Base-by-base conservation (phyloP, 805 yeast genomes). In the Diddensiella transvaalensis region DNA sequence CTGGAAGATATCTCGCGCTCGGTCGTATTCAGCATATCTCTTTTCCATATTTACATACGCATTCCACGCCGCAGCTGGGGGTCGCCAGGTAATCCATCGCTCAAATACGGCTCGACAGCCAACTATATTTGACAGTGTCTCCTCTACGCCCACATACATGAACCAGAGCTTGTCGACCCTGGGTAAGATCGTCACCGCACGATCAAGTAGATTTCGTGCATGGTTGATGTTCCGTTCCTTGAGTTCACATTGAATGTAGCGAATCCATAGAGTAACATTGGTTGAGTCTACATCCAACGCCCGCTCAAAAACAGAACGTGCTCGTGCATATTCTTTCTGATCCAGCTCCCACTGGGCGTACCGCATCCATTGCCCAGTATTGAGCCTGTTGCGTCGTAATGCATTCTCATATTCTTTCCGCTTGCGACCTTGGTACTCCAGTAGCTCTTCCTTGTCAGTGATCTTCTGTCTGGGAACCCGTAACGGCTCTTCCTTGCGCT, bases 291-390 rank as follows among this genome's bases (percentile, higher is more conserved):
- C 87, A 45, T 81, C 84, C 26, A 91, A 63, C 0, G 96, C 95
- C 44, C 98, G 73, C 64, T 91, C 99, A 67, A 85, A 85, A 3
- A 93, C 73, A 0, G 96, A 86, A 47, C 98, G 71, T 0, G 95
- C 96, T 19, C 97, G 72, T 17, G 78, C 73, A 51, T 78, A 73
- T 60, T 91, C 96, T 51, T 80, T 83, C 57, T 87, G 91, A 3
- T 84, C 85, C 3, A 82, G 64, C 65, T 91, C 99, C 78, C 89
- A 87, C 50, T 77, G 78, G 0, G 96, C 98, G 64, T 91, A 93
- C 48, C 96, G 72, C 62, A 87, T 74, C 96, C 98, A 93, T 62
- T 89, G 96, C 1, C 87, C 84, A 59, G 78, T 74, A 60, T 88
- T 89, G 30, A 84, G 76, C 50, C 96, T 70, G 62, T 91, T 91